phyloP scores from a whole-genome alignment of 192 early-diverging fungal genomes.

The Gigaspora rosea region DNA sequence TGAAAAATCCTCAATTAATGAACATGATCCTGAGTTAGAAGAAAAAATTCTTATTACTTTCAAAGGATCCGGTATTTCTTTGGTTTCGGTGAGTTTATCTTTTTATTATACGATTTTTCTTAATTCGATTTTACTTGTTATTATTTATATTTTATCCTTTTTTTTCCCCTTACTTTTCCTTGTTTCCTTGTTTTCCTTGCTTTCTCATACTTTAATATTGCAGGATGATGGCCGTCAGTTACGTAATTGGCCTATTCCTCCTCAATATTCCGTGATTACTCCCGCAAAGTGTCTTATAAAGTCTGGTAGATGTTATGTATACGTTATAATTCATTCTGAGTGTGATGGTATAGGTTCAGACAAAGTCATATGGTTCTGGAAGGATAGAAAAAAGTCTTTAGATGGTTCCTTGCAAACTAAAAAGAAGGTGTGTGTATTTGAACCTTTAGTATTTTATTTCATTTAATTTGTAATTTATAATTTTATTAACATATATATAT shows the following conservation, averaged over 20 bases:
- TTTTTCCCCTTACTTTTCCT: too few species aligned
- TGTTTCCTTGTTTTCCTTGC: too few species aligned
- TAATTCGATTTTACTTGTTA: too few species aligned
- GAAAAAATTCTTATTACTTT: not conserved
- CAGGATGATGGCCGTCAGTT: not conserved
- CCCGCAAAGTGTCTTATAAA: not conserved
- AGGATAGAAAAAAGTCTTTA: not conserved
- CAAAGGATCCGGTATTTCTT: not conserved
- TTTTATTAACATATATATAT: not conserved
- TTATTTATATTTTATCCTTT: too few species aligned
- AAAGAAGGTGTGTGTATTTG: not conserved
- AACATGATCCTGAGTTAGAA: not conserved
- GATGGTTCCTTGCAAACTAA: not conserved
- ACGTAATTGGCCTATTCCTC: not conserved
- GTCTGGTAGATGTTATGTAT: not conserved
- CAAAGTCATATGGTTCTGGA: not conserved
- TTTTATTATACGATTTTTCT: not conserved
- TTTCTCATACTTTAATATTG: not conserved
- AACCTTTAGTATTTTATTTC: not conserved
- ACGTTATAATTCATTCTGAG: not conserved
- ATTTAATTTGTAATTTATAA: not conserved
- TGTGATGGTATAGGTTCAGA: not conserved
- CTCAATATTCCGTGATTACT: not conserved
- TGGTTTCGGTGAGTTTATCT: not conserved
- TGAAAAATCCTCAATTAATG: not conserved